phyloP scores from a whole-genome alignment of 805 yeast species.

The Yarrowia bubula region DNA sequence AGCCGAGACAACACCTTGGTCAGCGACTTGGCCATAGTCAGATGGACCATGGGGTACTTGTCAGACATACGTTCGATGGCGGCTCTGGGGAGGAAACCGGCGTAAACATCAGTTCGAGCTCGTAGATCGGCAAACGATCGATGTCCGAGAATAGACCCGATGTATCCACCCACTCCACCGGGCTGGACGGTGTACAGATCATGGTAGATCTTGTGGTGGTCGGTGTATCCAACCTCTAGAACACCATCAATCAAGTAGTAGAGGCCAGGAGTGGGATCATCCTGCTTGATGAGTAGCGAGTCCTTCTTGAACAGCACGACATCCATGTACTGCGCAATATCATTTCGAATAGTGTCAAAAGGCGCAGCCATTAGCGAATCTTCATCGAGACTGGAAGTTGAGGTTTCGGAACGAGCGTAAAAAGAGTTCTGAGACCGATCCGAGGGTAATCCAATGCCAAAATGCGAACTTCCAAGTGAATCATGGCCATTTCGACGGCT shows the following conservation, averaged over 20 bases:
- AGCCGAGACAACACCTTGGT: conserved; percentile 65
- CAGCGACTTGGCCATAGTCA: conserved; percentile 73
- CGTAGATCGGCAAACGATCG: conserved; percentile 70
- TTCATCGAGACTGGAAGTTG: background rate
- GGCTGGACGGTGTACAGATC: conserved; percentile 56
- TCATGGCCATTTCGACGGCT: conserved; percentile 17
- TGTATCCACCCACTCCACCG: conserved; percentile 86
- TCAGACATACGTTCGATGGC: conserved; percentile 68
- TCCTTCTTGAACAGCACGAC: conserved; percentile 55
- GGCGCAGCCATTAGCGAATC: conserved; percentile 37
- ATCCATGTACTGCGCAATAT: conserved; percentile 47
- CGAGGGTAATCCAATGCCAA: background rate
- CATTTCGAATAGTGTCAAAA: conserved; percentile 32
- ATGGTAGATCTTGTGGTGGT: conserved; percentile 33
- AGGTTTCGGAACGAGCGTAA: conserved; percentile 5
- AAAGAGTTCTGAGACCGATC: background rate
- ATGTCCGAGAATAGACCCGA: conserved; percentile 76
- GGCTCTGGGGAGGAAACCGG: conserved; percentile 66
- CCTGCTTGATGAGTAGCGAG: conserved; percentile 58
- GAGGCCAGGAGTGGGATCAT: conserved; percentile 67
- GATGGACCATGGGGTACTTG: conserved; percentile 67
- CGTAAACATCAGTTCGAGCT: conserved; percentile 61
- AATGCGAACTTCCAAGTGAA: background rate
- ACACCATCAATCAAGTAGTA: conserved; percentile 78
- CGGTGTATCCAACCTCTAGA: conserved; percentile 59